These are phyloP conservation scores for Lonicera japonica DNA, from an alignment of 129 eudicot species.

Conservation along the genomic window DNA sequence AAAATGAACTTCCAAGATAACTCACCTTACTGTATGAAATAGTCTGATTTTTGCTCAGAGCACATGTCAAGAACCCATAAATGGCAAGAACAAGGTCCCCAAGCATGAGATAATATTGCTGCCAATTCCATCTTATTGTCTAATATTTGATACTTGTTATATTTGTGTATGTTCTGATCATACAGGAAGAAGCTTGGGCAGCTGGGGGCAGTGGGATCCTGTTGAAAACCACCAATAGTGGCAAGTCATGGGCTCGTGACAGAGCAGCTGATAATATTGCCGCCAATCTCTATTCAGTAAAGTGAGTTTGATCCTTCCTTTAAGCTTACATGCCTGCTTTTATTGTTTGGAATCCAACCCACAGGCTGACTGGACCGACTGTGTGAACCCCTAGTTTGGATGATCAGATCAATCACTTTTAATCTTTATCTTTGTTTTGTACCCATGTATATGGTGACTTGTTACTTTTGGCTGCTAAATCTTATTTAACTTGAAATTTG, in stretches of 20 bases:
- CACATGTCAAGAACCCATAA: too few relatives aligned
- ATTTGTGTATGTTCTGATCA: conserved; percentile 12
- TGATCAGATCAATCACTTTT: neutral
- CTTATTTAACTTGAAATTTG: neutral
- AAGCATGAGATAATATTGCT: neutral
- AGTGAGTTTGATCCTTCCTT: conserved; percentile 43
- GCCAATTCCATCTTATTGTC: neutral
- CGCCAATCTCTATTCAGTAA: conserved; percentile 94
- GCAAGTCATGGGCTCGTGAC: conserved; percentile 96
- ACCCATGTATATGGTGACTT: neutral
- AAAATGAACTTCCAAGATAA: too few relatives aligned
- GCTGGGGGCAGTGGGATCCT: conserved; percentile 99
- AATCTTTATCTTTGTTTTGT: neutral
- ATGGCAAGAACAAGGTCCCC: neutral
- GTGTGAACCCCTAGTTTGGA: neutral
- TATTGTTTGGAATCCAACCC: too few relatives aligned
- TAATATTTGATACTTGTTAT: neutral
- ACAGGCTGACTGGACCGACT: too few relatives aligned
- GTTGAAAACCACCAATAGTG: conserved; percentile 86
- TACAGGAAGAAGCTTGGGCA: conserved; percentile 99
- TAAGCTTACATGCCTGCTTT: conserved; percentile 6
- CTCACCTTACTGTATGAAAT: too few relatives aligned
- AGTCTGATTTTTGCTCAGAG: too few relatives aligned
- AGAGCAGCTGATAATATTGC: conserved; percentile 97
- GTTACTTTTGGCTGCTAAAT: neutral